A percentile compares a stretch with the other conserved stretches of the same genome.
These are phyloP conservation scores for Phyllosticta citriasiana DNA, from an alignment of 2,329 filamentous ascomycete species.

Conservation along the genomic window DNA sequence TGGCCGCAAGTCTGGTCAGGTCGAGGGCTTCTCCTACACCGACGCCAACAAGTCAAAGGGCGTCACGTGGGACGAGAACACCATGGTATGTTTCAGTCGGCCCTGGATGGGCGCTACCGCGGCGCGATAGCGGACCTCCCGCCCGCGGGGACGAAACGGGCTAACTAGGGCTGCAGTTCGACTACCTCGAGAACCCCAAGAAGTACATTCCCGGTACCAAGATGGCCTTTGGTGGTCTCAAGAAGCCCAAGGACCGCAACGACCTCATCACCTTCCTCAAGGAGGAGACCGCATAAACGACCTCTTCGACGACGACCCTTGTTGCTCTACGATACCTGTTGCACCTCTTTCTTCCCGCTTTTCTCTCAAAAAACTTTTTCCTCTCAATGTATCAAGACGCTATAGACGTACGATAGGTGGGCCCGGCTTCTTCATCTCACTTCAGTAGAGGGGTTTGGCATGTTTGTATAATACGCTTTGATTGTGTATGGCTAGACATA, in stretches of 20 bases:
- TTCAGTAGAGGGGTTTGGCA: neutral
- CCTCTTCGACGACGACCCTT: slow-evolving; percentile 7
- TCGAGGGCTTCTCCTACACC: slow-evolving; percentile 92
- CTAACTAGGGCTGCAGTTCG: slow-evolving; percentile 51
- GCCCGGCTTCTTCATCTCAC: slow-evolving; percentile 6
- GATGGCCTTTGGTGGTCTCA: slow-evolving; percentile 99
- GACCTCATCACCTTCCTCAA: slow-evolving; percentile 86
- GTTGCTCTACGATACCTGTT: slow-evolving; percentile 19
- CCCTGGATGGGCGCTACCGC: neutral
- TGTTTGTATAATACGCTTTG: slow-evolving; percentile 9
- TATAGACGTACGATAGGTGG: slow-evolving; percentile 31
- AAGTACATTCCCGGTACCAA: slow-evolving; percentile 99
- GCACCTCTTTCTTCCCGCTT: slow-evolving; percentile 13
- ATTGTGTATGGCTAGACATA: slow-evolving; percentile 9
- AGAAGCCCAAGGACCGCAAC: slow-evolving; percentile 99
- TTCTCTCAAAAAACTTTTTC: slow-evolving; percentile 8
- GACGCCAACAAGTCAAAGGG: slow-evolving; percentile 99
- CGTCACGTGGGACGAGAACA: slow-evolving; percentile 75
- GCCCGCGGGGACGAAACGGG: neutral
- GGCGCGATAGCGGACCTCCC: neutral
- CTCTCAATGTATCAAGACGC: slow-evolving; percentile 26
- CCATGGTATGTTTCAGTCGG: slow-evolving; percentile 52
- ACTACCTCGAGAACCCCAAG: slow-evolving; percentile 99
- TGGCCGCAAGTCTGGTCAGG: slow-evolving; percentile 85
- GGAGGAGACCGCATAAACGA: slow-evolving; percentile 57